Base-by-base conservation (phyloP, 1,139 yeast species). In the Protomyces macrosporus region DNA sequence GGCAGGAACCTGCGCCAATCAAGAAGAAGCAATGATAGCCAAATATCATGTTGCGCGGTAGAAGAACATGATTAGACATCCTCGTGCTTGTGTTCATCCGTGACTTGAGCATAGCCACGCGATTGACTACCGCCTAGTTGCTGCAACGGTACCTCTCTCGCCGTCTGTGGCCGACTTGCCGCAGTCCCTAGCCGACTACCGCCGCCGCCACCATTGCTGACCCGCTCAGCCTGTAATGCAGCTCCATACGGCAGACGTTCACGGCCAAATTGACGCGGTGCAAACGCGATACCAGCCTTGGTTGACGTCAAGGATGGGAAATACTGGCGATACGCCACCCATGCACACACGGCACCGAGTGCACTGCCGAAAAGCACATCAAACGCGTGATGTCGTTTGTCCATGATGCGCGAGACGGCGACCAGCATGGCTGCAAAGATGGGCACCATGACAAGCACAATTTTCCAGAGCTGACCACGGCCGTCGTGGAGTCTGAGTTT, bases 331-430 rank as follows among this genome's bases (percentile, higher is more conserved):
- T 60, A 60, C 37, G 58, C 55, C 23, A 54, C 48, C 63, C 63
- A 60, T 14, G 63, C 63, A 6, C 53, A 23, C 6, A 36, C 35
- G 10, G 34, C 32, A 36, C 63, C 63, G 6, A 60, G 33, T 6
- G 54, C 58, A 6, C 50, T 36, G 1, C 63, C 63, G 32, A 60
- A 60, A 6, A 60, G 14, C 23, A 60, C 63, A 36, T 60, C 63
- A 51, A 60, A 60, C 3, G 58, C 52, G 32, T 60, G 63, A 60
- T 60, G 63, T 7, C 63, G 45, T 14, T 54, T 88, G 74, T 88
- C 96, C 71, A 86, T 85, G 1, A 90, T 85, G 69, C 95, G 79
- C 57, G 88, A 82, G 60, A 87, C 75, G 0, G 91, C 90, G 69
- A 87, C 84, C 59, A 84, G 74, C 1, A 80, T 71, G 1, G 91